These are phyloP conservation scores for Hortiboletus rubellus DNA, from an alignment of 1,284 basidiomycete genomes.

Conservation along the genomic window DNA sequence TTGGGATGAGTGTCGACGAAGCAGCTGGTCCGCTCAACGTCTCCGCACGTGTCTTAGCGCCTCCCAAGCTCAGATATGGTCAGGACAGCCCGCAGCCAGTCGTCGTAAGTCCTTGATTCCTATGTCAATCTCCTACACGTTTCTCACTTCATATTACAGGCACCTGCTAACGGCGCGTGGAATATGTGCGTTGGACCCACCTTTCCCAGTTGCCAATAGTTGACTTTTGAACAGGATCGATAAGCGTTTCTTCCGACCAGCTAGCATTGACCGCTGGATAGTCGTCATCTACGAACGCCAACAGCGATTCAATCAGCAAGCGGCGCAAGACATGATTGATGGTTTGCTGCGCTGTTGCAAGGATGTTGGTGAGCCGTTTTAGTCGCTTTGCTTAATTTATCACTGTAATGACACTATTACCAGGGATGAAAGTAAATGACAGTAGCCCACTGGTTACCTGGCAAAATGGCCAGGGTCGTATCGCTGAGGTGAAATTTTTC, in stretches of 20 bases:
- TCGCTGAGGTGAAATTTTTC: slow-evolving; percentile 43
- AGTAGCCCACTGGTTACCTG: slow-evolving; percentile 46
- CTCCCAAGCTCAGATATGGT: slow-evolving; percentile 66
- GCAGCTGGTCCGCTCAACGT: slow-evolving; percentile 50
- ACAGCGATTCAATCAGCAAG: slow-evolving; percentile 47
- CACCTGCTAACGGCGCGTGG: slow-evolving; percentile 64
- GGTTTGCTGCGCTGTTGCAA: slow-evolving; percentile 48
- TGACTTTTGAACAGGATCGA: slow-evolving; percentile 49
- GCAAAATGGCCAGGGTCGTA: slow-evolving; percentile 54
- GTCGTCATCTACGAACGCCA: slow-evolving; percentile 64
- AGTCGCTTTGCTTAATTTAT: background rate
- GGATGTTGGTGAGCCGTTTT: slow-evolving; percentile 53
- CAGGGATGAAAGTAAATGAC: slow-evolving; percentile 54
- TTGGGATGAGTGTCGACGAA: slow-evolving; percentile 59
- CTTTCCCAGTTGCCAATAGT: background rate
- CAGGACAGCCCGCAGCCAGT: slow-evolving; percentile 47
- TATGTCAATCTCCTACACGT: background rate
- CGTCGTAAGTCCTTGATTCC: slow-evolving; percentile 44
- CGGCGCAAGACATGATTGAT: slow-evolving; percentile 50
- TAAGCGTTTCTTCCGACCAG: slow-evolving; percentile 59
- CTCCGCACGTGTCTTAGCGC: slow-evolving; percentile 57
- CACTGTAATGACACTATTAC: background rate
- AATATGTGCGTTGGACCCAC: slow-evolving; percentile 52
- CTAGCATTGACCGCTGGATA: slow-evolving; percentile 54
- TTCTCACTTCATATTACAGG: slow-evolving; percentile 35